Evolutionary conservation across 2,329 filamentous ascomycete species (phyloP).

Genomic region (Dothistroma septosporum): DNA sequence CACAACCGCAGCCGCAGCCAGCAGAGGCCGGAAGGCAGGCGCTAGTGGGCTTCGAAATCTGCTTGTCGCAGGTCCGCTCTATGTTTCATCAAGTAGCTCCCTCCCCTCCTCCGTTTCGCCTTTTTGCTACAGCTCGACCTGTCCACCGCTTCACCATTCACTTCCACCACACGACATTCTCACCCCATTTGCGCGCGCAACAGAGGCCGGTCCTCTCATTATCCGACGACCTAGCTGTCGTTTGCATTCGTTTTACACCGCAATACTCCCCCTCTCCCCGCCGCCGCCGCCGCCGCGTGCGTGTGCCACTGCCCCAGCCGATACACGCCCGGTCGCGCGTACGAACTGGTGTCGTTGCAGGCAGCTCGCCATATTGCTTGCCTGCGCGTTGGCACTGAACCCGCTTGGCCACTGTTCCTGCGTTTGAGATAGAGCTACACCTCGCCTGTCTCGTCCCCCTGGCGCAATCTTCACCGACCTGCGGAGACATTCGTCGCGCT

Average conservation of each 20-base stretch:
- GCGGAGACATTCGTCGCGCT: not conserved
- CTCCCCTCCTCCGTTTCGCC: slow-evolving; percentile 4
- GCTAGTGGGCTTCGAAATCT: not conserved
- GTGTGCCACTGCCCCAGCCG: not conserved
- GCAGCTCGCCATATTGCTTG: slow-evolving; percentile 1
- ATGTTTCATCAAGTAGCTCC: slow-evolving; percentile 7
- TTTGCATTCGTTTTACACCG: slow-evolving; percentile 13
- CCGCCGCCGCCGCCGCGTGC: not conserved
- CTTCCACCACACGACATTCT: slow-evolving; percentile 1
- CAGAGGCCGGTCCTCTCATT: slow-evolving; percentile 21
- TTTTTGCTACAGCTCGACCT: not conserved
- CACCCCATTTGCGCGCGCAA: slow-evolving; percentile 11
- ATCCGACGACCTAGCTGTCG: slow-evolving; percentile 14
- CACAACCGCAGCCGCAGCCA: too few species aligned
- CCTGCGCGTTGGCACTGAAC: not conserved
- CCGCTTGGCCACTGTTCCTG: not conserved
- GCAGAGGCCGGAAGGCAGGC: too few species aligned
- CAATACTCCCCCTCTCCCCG: not conserved
- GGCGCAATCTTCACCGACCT: not conserved
- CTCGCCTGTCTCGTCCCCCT: slow-evolving; percentile 2
- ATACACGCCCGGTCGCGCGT: slow-evolving; percentile 9
- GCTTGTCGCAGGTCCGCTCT: not conserved
- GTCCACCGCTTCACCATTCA: slow-evolving; percentile 1
- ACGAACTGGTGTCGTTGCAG: slow-evolving; percentile 24
- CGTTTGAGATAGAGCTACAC: slow-evolving; percentile 20